Conservation (phyloP, 305 asterid species). For the Fraxinus sp. region DNA sequence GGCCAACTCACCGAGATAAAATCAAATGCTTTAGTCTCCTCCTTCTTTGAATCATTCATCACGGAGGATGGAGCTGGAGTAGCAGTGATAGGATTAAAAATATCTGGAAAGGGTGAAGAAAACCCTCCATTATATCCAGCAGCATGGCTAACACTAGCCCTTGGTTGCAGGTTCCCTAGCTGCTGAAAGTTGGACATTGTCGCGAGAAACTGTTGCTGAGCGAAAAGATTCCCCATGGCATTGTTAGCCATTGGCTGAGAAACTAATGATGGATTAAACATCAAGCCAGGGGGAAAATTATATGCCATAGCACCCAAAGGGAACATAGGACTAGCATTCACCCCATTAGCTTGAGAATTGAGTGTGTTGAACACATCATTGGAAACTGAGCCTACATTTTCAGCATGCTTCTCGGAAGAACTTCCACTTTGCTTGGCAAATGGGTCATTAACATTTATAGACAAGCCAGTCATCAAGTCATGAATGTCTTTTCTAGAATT, state of each 20-base stretch:
- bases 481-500: constrained; percentile 41
- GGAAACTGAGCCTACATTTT: constrained; percentile 36
- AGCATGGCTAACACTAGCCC: constrained; percentile 36
- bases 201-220: constrained; percentile 86
- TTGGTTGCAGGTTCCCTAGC: constrained; percentile 56
- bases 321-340: constrained; percentile 49
- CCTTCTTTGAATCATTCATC: constrained; percentile 75
- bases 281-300: constrained; percentile 61
- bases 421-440: constrained; percentile 41
- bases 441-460: constrained; percentile 50
- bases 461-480: constrained; percentile 60
- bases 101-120: constrained; percentile 72
- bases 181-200: constrained; percentile 87
- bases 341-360: constrained; percentile 57
- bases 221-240: constrained; percentile 62
- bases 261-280: constrained; percentile 65
- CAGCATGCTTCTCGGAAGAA: constrained; percentile 27
- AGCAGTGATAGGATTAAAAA: constrained; percentile 68
- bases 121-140: constrained; percentile 48
- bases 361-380: constrained; percentile 43
- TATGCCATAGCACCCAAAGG: constrained; percentile 65
- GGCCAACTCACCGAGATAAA: constrained; percentile 78
- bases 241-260: constrained; percentile 59
- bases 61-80: constrained; percentile 72
- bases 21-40: constrained; percentile 86